A percentile compares a stretch with the other conserved stretches of the same genome.
Conservation (phyloP, 2,329 filamentous ascomycete species). For the Passalora sequoiae region DNA sequence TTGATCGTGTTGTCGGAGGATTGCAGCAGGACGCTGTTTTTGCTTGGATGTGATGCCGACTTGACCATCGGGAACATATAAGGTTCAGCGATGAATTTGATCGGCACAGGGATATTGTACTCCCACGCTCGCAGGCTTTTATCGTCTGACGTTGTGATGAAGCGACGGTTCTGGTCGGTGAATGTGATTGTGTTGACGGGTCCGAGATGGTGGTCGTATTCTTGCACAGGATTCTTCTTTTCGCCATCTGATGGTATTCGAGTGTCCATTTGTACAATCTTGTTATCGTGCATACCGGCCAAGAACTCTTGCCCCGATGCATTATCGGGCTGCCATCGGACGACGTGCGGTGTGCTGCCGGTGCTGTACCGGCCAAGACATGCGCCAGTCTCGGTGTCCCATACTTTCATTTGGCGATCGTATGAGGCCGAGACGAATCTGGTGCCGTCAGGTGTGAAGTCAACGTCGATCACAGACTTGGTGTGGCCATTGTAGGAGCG, state of each 20-base stretch:
- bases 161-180: conserved; percentile 86
- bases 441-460: conserved; percentile 75
- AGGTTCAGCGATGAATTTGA: conserved; percentile 96
- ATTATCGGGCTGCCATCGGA: conserved; percentile 81
- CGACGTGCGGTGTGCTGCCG: conserved; percentile 89
- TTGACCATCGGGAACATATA: conserved; percentile 97
- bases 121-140: conserved; percentile 96
- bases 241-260: conserved; percentile 52
- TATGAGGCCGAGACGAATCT: conserved; percentile 89
- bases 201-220: conserved; percentile 97
- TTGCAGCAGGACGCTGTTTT: conserved; percentile 93
- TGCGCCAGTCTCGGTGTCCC: conserved; percentile 92
- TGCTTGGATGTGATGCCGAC: conserved; percentile 74
- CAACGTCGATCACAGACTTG: conserved; percentile 83
- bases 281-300: conserved; percentile 97
- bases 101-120: conserved; percentile 95
- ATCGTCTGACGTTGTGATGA: conserved; percentile 97
- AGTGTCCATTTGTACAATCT: conserved; percentile 95
- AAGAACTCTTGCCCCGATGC: conserved; percentile 83
- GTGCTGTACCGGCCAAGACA: conserved; percentile 86
- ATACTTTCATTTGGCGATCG: conserved; percentile 92
- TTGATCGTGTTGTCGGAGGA: conserved; percentile 93
- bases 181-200: conserved; percentile 97
- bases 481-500: conserved; percentile 87
- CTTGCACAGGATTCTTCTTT: conserved; percentile 67